Base-by-base conservation (phyloP, 495 filamentous ascomycete genomes). In the Evernia prunastri region DNA sequence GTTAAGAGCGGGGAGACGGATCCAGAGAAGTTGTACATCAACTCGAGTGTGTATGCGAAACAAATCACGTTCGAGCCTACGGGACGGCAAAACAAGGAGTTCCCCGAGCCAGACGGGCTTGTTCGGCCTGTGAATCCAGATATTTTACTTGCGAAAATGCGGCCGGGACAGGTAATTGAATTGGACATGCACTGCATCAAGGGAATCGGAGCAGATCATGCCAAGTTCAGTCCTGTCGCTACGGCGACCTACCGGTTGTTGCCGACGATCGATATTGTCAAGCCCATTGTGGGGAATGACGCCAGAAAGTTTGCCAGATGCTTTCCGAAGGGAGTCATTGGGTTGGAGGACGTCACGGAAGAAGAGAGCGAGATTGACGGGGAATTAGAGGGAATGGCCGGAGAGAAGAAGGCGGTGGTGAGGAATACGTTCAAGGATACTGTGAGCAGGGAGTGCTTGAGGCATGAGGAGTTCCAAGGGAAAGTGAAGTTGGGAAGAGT, bases 211-310 rank as follows among this genome's bases (percentile, higher is more conserved):
- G 87, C 86, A 63, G 94, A 97, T 77, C 95, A 99, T 75, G 89
- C 95, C 56, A 99, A 99, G 73, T 99, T 93, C 80, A 96, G 90
- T 1, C 95, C 95, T 35, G 95, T 99, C 25, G 92, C 93, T 7
- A 96, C 95, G 0, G 93, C 94, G 12, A 86, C 86, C 45, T 99
- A 99, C 77, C 84, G 95, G 23, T 81, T 99, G 12, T 72, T 99
- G 67, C 95, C 95, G 2, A 83, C 86, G 56, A 97, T 99, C 71
- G 79, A 82, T 25, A 97, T 97, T 69, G 72, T 78, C 47, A 78
- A 80, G 63, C 93, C 95, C 23, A 96, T 99, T 59, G 71, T 94
- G 2, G 94, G 92, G 9, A 79, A 78, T 2, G 90, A 96, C 67
- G 95, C 95, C 31, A 83, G 86, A 70, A 95, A 96, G 73, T 97